These are phyloP conservation scores for Flaveria brownii DNA, from an alignment of 129 eudicot species.

Conservation along the genomic window DNA sequence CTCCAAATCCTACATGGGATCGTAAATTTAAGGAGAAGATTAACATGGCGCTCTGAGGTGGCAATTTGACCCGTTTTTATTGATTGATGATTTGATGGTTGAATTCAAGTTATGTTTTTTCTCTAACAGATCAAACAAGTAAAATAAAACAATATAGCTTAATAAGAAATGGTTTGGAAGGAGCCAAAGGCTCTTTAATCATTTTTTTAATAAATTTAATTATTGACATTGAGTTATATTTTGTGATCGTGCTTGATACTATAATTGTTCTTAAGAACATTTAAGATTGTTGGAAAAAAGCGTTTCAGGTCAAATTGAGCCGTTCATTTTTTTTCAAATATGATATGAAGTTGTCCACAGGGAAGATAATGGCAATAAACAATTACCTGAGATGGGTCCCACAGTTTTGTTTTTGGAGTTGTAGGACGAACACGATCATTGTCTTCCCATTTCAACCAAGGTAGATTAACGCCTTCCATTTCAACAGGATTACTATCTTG, in stretches of 20 bases:
- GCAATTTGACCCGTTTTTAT: neutral
- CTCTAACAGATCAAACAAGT: neutral
- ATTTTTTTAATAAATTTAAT: neutral
- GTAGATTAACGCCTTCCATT: slow-evolving; percentile 79
- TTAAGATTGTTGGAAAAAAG: neutral
- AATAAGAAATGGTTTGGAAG: neutral
- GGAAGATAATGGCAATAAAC: neutral
- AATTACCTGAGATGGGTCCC: slow-evolving; percentile 74
- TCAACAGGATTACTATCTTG: slow-evolving; percentile 53
- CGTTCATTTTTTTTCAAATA: neutral
- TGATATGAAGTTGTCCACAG: neutral
- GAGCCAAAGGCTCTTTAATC: neutral
- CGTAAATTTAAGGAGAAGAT: neutral
- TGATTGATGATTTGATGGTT: neutral
- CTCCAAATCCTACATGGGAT: slow-evolving; percentile 32
- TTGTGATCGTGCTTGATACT: neutral
- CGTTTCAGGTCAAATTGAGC: neutral
- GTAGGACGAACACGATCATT: slow-evolving; percentile 49
- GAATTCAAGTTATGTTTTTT: neutral
- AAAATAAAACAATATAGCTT: neutral
- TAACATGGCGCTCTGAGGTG: no score
- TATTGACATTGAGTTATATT: neutral
- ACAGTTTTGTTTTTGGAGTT: slow-evolving; percentile 54
- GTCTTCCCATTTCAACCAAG: slow-evolving; percentile 96
- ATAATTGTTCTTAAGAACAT: neutral